Evolutionary conservation across 1,284 basidiomycete genomes (phyloP), one percentile per base, ranked within the genome.

Genomic region (Albatrellus sp.): DNA sequence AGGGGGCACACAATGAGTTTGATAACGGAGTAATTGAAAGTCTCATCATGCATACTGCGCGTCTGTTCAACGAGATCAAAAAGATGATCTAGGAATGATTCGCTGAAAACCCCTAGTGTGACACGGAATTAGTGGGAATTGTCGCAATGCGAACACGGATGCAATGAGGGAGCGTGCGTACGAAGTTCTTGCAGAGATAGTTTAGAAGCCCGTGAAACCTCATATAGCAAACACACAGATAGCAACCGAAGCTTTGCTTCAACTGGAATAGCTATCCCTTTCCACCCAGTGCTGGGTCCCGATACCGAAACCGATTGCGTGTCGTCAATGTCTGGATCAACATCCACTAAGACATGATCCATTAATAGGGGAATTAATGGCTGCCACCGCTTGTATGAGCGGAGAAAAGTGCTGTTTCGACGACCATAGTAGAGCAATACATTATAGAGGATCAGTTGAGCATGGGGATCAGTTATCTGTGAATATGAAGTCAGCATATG

Each of bases 61-160:
- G 96, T 97, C 53, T 86, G 79, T 59, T 99, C 94, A 32, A 98
- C 90, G 34, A 98, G 74, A 48, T 96, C 89, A 54, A 97, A 97
- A 34, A 99, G 65, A 55, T 86, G 80, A 51, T 92, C 84, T 44
- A 99, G 82, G 60, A 98, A 97, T 0, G 65, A 48, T 53, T 91
- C 87, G 54, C 78, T 74, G 58, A 96, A 96, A 39, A 85, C 67
- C 41, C 69, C 87, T 90, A 55, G 2, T n/a, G n/a, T n/a, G n/a
- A n/a, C n/a, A 54, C 43, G 20, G 30, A 19, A 5, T 24, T 24
- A 7, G 24, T 24, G 24, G 24, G 24, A 24, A 47, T 42, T 47
- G 38, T 42, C 30, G 8, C 13, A 17, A 16, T 29, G 6, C 43
- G n/a, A 14, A 40, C 5, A 29, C 20, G 19, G 9, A 16, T 28